Base-by-base conservation (phyloP, 768 basidiomycete genomes). In the Trametes coccinea region DNA sequence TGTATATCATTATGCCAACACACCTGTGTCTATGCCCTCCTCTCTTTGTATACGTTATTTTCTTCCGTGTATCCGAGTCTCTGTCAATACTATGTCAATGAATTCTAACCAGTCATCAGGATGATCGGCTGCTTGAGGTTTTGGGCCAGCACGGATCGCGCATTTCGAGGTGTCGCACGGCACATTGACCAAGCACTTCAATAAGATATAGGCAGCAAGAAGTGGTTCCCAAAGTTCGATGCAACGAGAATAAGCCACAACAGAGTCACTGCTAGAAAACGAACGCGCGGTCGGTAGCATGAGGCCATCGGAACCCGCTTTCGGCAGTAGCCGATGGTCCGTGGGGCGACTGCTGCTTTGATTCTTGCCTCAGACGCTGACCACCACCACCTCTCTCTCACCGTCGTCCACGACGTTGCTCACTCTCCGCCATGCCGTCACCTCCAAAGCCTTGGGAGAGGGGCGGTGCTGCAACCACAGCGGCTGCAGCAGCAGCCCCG, bases 391-490 rank as follows among this genome's bases (percentile, higher is more conserved):
- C 39, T 39, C 53, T 40, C 40, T 34, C 48, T 64, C 53, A 33
- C 54, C 60, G 17, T 55, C 67, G 44, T 52, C 59, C 59, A 46
- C 60, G 47, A 45, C 34, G 22, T 68, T 74, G n/a, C 17, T 43
- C 56, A 39, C 50, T 9, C 29, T 10, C 34, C 13, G 30, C 45
- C 44, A 92, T 93, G 91, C 85, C 82, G 40, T 91, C 92, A 22
- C 92, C 92, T 50, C 92, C 92, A 71, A 94, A 93, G 73, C 93
- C 92, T 66, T 95, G 92, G 93, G 93, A 95, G 73, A 83, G 86
- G 55, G 77, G 76, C 45, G 82, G 83, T 7, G 75, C 77, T 48
- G 69, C 77, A 31, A 68, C 78, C 40, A 57, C 71, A 17, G 57
- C 72, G 14, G 41, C 77, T 2, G 61, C 75, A 53, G 44, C 76